Evolutionary conservation across 1,284 basidiomycete species (phyloP).

Genomic region (Ustilago xerochloae): DNA sequence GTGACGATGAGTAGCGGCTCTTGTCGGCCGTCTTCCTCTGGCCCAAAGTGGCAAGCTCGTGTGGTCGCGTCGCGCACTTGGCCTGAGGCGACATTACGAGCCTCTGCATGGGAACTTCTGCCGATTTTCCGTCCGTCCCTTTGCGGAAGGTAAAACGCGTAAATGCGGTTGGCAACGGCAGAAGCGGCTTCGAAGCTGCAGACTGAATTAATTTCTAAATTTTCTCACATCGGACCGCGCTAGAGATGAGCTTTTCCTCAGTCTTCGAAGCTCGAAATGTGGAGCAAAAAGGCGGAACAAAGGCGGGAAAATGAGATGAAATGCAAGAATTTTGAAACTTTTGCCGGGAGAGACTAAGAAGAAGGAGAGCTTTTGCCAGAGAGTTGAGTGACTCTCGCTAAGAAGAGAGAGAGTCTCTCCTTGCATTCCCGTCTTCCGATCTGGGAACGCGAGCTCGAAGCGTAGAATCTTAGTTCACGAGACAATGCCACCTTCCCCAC

Average conservation of each 20-base stretch:
- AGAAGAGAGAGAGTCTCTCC: not conserved
- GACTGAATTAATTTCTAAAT: conserved; percentile 23
- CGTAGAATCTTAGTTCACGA: not conserved
- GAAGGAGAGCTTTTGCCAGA: not conserved
- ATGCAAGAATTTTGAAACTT: conserved; percentile 11
- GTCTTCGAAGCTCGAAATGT: not conserved
- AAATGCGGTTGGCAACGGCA: not conserved
- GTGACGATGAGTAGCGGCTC: not conserved
- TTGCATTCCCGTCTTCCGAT: conserved; percentile 46
- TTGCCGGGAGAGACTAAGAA: too few species aligned
- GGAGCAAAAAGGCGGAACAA: not conserved
- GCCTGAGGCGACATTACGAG: too few species aligned
- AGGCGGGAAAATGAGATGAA: conserved; percentile 12
- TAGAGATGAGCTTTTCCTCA: conserved; percentile 1
- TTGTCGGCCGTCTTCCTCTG: conserved; percentile 7
- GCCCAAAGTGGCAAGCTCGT: conserved; percentile 1
- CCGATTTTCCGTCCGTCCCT: not conserved
- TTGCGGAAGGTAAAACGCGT: conserved; percentile 10
- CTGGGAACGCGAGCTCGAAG: not conserved
- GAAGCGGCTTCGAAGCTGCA: conserved; percentile 13
- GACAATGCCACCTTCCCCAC: conserved; percentile 11
- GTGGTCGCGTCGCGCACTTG: conserved; percentile 11
- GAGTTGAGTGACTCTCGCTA: too few species aligned
- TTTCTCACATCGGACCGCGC: conserved; percentile 18
- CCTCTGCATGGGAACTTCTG: too few species aligned